phyloP scores from a whole-genome alignment of 352 stramenopile genomes.

The Phytophthora hibernalis region DNA sequence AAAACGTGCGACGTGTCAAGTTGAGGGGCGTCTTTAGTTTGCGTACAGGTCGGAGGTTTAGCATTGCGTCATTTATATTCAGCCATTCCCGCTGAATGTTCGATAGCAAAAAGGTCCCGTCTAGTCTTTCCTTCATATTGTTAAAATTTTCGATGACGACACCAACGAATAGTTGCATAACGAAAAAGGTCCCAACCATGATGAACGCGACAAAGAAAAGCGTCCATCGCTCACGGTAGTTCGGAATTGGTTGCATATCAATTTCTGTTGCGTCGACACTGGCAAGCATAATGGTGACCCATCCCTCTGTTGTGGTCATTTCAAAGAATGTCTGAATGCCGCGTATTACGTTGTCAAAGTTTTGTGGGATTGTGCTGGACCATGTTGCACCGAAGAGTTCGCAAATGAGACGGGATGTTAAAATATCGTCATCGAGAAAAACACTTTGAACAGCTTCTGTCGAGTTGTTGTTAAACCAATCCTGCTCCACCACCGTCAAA shows the following conservation, averaged over 20 bases:
- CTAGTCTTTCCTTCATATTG: constrained; percentile 70
- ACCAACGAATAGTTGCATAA: constrained; percentile 94
- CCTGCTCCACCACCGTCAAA: constrained; percentile 41
- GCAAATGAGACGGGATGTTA: constrained; percentile 64
- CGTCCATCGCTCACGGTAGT: constrained; percentile 72
- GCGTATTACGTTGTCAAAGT: constrained; percentile 83
- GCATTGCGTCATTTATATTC: constrained; percentile 62
- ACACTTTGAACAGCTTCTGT: constrained; percentile 20
- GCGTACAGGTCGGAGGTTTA: constrained; percentile 50
- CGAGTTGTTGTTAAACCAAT: constrained; percentile 45
- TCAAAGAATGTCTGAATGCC: constrained; percentile 89
- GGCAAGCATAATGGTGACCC: constrained; percentile 90
- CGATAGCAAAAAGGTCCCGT: constrained; percentile 74
- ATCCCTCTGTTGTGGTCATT: constrained; percentile 93
- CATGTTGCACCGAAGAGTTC: constrained; percentile 46
- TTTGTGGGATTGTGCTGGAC: constrained; percentile 61
- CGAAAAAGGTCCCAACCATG: constrained; percentile 90
- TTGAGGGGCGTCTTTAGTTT: constrained; percentile 58
- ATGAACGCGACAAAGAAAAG: constrained; percentile 93
- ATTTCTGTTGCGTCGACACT: constrained; percentile 88
- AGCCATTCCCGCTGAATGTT: constrained; percentile 81
- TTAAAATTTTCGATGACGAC: constrained; percentile 96
- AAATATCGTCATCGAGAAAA: constrained; percentile 10
- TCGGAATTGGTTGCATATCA: constrained; percentile 91
- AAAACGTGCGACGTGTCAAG: constrained; percentile 44